Evolutionary conservation across 2,329 filamentous ascomycete species (phyloP).

Genomic region (Cytospora chrysosperma): DNA sequence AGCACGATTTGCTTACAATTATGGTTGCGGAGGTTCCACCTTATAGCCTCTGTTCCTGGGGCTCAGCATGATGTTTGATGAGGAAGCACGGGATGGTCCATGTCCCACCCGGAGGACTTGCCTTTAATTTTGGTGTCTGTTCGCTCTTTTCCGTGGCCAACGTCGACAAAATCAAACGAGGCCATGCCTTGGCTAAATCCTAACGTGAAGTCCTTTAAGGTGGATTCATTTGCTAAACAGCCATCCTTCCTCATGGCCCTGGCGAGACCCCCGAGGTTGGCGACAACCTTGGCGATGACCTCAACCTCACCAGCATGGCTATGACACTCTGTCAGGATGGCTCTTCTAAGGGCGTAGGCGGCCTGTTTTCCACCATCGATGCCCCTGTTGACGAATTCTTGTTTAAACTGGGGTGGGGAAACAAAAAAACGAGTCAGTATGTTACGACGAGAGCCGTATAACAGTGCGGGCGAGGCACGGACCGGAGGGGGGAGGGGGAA

Average conservation of each 20-base stretch:
- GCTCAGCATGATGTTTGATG: slow-evolving; percentile 15
- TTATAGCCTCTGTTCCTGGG: slow-evolving; percentile 43
- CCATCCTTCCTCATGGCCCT: slow-evolving; percentile 51
- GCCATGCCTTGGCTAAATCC: slow-evolving; percentile 60
- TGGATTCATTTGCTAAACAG: slow-evolving; percentile 42
- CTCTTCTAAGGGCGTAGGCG: slow-evolving; percentile 48
- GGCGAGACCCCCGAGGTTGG: slow-evolving; percentile 52
- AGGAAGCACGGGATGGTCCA: not conserved
- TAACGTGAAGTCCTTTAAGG: slow-evolving; percentile 55
- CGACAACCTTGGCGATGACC: slow-evolving; percentile 56
- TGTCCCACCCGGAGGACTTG: slow-evolving; percentile 32
- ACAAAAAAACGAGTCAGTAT: not conserved
- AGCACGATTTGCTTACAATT: slow-evolving; percentile 63
- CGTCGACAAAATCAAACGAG: slow-evolving; percentile 63
- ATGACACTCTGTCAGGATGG: slow-evolving; percentile 47
- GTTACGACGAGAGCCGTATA: not conserved
- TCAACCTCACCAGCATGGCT: slow-evolving; percentile 52
- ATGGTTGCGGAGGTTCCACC: slow-evolving; percentile 58
- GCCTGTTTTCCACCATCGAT: slow-evolving; percentile 55
- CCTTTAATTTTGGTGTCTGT: slow-evolving; percentile 62
- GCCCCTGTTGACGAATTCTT: slow-evolving; percentile 53
- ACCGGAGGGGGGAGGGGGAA: not conserved
- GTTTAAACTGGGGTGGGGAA: slow-evolving; percentile 50
- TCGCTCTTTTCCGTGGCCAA: slow-evolving; percentile 58
- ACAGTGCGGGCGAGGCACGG: not conserved